These are phyloP conservation scores for Gastrodia elata DNA, from an alignment of 106 monocot species.

Conservation along the genomic window DNA sequence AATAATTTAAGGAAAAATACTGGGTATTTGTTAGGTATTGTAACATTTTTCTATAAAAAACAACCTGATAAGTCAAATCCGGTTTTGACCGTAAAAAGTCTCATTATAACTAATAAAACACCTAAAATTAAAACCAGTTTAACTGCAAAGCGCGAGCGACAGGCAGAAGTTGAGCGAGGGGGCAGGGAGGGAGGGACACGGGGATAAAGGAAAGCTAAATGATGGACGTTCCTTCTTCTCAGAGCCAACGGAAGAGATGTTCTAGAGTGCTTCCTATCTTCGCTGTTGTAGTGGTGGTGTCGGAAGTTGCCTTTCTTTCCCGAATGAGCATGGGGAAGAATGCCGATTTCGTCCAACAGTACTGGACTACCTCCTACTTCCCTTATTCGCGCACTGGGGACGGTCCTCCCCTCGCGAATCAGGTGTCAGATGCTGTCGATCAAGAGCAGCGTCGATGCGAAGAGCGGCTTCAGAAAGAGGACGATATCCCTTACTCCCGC, in stretches of 20 bases:
- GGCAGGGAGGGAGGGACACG: background rate
- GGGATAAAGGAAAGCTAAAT: background rate
- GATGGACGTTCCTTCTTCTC: constrained; percentile 1
- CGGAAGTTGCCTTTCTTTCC: constrained; percentile 70
- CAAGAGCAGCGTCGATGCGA: constrained; percentile 20
- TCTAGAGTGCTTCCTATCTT: constrained; percentile 33
- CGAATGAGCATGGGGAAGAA: constrained; percentile 52
- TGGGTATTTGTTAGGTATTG: too few species aligned
- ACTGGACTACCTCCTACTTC: constrained; percentile 49
- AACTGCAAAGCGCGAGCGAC: too few species aligned
- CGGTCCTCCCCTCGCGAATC: background rate
- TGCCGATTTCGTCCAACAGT: constrained; percentile 31
- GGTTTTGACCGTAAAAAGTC: too few species aligned
- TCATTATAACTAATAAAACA: too few species aligned
- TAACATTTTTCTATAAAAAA: too few species aligned
- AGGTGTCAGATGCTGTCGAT: background rate
- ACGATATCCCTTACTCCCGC: constrained; percentile 40
- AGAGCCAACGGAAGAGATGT: constrained; percentile 35
- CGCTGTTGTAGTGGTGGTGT: constrained; percentile 44
- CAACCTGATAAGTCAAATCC: too few species aligned
- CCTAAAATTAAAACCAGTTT: too few species aligned
- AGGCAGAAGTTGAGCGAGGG: background rate
- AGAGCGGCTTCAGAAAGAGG: constrained; percentile 62
- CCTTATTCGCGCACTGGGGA: background rate
- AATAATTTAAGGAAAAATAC: too few species aligned